A percentile compares a stretch with the other conserved stretches of the same genome.
phyloP scores from a whole-genome alignment of 148 eudicot genomes.

The Salicornia ramosissima region DNA sequence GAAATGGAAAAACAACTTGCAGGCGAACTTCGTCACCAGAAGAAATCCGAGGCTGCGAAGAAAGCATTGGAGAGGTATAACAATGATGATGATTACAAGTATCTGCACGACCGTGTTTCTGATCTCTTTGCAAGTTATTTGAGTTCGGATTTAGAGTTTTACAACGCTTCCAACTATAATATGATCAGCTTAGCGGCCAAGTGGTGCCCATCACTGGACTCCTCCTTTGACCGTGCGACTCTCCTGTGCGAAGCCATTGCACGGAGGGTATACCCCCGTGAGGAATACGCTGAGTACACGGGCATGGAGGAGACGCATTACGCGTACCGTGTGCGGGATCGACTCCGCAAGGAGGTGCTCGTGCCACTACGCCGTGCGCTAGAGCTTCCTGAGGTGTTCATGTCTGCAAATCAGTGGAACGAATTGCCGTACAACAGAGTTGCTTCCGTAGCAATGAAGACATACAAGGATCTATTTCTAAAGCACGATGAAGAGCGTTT shows the following conservation, averaged over 20 bases:
- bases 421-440: conserved; percentile 24
- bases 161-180: neutral
- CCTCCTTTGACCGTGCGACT: conserved; percentile 18
- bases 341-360: conserved; percentile 24
- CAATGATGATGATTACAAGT: conserved; percentile 22
- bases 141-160: conserved; percentile 4
- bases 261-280: conserved; percentile 18
- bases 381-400: conserved; percentile 29
- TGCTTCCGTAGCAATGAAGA: conserved; percentile 29
- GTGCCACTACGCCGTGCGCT: conserved; percentile 24
- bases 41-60: conserved; percentile 18
- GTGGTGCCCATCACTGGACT: conserved; percentile 31
- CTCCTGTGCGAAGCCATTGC: conserved; percentile 29
- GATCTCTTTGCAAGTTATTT: conserved; percentile 18
- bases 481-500: conserved; percentile 26
- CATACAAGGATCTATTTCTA: conserved; percentile 18
- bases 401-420: conserved; percentile 19
- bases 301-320: conserved; percentile 26
- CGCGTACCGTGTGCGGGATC: conserved; percentile 27
- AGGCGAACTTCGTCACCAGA: neutral
- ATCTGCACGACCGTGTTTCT: conserved; percentile 21
- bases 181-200: conserved; percentile 26
- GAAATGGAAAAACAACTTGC: conserved; percentile 14
- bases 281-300: neutral
- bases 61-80: conserved; percentile 9